Conservation (phyloP, 1,139 yeast species). For the Trichomonascaceae sp. region DNA sequence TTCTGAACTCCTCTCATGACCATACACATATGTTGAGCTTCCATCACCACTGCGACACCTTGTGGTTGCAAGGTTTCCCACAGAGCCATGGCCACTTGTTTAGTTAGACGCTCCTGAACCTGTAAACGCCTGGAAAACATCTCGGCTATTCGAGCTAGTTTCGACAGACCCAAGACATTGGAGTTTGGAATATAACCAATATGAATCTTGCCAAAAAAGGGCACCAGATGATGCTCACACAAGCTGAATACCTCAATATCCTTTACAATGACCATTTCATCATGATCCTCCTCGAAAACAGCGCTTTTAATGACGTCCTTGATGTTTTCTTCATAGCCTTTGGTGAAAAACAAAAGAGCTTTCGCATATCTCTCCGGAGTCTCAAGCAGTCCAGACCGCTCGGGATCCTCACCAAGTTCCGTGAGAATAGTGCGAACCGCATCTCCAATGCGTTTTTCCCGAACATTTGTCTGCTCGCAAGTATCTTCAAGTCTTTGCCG, state of each 20-base stretch:
- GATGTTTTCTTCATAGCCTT: slow-evolving; percentile 87
- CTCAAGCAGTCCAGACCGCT: slow-evolving; percentile 82
- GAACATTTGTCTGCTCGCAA: slow-evolving; percentile 49
- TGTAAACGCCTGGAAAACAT: slow-evolving; percentile 94
- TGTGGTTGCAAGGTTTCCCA: slow-evolving; percentile 86
- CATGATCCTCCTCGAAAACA: slow-evolving; percentile 96
- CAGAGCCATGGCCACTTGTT: slow-evolving; percentile 94
- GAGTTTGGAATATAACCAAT: slow-evolving; percentile 95
- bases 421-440: slow-evolving; percentile 78
- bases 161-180: slow-evolving; percentile 88
- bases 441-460: slow-evolving; percentile 71
- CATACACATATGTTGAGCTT: slow-evolving; percentile 99
- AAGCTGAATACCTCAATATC: slow-evolving; percentile 88
- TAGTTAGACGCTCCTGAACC: slow-evolving; percentile 93
- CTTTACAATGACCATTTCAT: slow-evolving; percentile 96
- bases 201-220: slow-evolving; percentile 93
- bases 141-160: slow-evolving; percentile 91
- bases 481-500: slow-evolving; percentile 64
- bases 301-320: slow-evolving; percentile 86
- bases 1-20: slow-evolving; percentile 97
- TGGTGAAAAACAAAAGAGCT: slow-evolving; percentile 92
- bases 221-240: slow-evolving; percentile 97
- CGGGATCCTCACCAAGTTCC: slow-evolving; percentile 88
- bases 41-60: slow-evolving; percentile 97
- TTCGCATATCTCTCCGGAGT: slow-evolving; percentile 96